phyloP scores from a whole-genome alignment of 805 yeast species.

The Candida insectorum region DNA sequence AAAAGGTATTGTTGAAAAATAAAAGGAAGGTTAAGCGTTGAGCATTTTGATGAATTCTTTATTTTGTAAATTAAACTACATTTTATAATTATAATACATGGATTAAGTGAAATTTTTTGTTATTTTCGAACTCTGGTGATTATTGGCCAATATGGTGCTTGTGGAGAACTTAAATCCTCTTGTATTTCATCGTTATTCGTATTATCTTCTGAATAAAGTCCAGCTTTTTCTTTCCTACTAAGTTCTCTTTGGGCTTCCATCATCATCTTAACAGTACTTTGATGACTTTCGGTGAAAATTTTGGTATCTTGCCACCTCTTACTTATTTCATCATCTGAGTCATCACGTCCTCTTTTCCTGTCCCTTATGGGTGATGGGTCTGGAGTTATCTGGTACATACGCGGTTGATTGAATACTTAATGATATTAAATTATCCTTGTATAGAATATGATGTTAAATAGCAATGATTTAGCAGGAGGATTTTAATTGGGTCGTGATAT shows the following conservation, averaged over 20 bases:
- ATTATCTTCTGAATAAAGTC: neutral
- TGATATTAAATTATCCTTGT: too few species aligned
- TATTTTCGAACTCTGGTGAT: conserved; percentile 4
- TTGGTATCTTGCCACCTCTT: conserved; percentile 12
- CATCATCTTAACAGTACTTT: conserved; percentile 11
- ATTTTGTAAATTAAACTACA: conserved; percentile 8
- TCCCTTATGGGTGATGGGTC: conserved; percentile 2
- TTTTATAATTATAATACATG: conserved; percentile 1
- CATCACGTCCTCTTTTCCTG: conserved; percentile 3
- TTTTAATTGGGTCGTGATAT: too few species aligned
- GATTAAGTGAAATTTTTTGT: neutral
- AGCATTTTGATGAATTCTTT: conserved; percentile 6
- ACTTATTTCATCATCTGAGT: neutral
- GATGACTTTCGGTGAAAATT: conserved; percentile 11
- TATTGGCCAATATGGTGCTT: conserved; percentile 14
- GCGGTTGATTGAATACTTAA: too few species aligned
- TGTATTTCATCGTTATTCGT: neutral
- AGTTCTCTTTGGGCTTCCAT: conserved; percentile 10
- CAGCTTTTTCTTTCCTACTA: neutral
- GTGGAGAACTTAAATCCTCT: conserved; percentile 1
- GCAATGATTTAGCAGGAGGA: too few species aligned
- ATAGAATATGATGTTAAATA: too few species aligned
- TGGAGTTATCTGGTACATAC: too few species aligned
- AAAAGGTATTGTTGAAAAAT: conserved; percentile 63
- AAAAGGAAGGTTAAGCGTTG: conserved; percentile 24